phyloP scores from a whole-genome alignment of 164 flowering plant species.

The Akebia trifoliata region DNA sequence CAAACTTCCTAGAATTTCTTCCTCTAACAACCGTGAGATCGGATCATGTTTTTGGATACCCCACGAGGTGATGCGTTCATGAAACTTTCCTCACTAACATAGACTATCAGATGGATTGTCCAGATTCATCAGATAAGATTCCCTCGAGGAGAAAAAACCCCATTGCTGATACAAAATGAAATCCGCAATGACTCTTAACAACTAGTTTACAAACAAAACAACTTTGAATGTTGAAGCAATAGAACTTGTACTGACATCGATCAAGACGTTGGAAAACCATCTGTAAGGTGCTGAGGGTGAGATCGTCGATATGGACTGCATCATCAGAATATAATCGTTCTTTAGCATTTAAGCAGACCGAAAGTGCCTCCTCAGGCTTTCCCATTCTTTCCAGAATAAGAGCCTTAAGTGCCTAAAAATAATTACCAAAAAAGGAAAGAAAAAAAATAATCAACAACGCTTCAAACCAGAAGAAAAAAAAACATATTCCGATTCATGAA shows the following conservation, averaged over 20 bases:
- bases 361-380: constrained; percentile 70
- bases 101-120: no score
- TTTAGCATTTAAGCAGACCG: constrained; percentile 64
- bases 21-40: no score
- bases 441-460: neutral
- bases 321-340: constrained; percentile 49
- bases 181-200: neutral
- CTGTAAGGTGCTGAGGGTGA: constrained; percentile 86
- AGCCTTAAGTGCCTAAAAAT: constrained; percentile 68
- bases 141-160: no score
- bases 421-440: neutral
- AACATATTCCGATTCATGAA: neutral
- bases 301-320: constrained; percentile 57
- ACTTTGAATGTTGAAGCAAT: neutral
- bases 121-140: no score
- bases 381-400: constrained; percentile 88
- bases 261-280: constrained; percentile 86
- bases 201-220: neutral
- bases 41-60: no score
- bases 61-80: no score
- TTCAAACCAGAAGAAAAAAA: neutral
- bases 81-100: no score
- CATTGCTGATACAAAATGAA: no score
- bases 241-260: constrained; percentile 48
- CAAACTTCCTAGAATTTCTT: no score